phyloP scores from a whole-genome alignment of 2,329 filamentous ascomycete genomes.

The Stagonosporopsis chrysanthemi region DNA sequence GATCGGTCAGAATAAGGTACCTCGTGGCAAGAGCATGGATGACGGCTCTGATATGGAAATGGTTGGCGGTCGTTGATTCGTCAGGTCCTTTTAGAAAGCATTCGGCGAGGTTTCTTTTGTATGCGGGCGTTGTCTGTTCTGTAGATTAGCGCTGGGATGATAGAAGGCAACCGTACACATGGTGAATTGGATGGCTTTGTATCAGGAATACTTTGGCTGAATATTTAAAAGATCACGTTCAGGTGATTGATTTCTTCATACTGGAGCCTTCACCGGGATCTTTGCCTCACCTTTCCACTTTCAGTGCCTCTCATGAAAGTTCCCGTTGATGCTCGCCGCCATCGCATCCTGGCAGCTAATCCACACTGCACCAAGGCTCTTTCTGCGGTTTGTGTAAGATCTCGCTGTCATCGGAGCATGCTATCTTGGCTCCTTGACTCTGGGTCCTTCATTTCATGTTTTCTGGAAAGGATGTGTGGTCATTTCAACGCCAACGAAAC shows the following conservation, averaged over 20 bases:
- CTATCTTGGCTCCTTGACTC: too few species aligned
- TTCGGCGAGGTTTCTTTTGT: neutral
- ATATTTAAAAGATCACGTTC: neutral
- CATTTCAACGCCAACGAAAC: too few species aligned
- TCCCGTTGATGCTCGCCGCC: too few species aligned
- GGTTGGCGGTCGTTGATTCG: constrained; percentile 3
- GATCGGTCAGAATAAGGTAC: constrained; percentile 20
- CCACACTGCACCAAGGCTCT: too few species aligned
- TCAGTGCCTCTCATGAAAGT: too few species aligned
- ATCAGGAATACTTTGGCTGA: neutral
- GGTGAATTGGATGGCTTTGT: neutral
- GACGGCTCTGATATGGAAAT: constrained; percentile 30
- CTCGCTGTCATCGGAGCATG: too few species aligned
- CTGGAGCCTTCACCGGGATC: neutral
- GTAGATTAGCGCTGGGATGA: neutral
- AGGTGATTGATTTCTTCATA: too few species aligned
- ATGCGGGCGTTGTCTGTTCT: neutral
- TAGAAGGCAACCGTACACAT: neutral
- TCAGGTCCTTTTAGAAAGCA: neutral
- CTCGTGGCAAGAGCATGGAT: constrained; percentile 28
- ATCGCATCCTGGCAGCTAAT: too few species aligned
- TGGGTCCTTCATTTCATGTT: too few species aligned
- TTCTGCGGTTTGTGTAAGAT: too few species aligned
- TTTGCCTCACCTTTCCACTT: neutral
- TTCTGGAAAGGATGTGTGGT: too few species aligned